These are phyloP conservation scores for Schizochytrium sp. DNA, from an alignment of 108 stramenopile genomes.

Conservation along the genomic window DNA sequence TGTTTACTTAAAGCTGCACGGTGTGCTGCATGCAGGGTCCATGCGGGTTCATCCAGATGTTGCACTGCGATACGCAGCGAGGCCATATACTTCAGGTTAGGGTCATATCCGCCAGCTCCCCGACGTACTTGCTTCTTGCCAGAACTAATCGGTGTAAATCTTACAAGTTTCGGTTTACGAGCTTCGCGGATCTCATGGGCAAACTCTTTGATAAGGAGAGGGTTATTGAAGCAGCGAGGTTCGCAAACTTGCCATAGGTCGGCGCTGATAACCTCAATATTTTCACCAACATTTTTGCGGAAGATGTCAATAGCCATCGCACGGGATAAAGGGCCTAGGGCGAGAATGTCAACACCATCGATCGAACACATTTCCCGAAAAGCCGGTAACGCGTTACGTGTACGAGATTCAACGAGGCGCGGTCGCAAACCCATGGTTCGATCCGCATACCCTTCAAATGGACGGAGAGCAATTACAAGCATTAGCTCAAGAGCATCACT, in stretches of 20 bases:
- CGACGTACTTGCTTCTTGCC: neutral
- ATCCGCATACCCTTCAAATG: constrained; percentile 20
- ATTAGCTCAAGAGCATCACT: constrained; percentile 8
- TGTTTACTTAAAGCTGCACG: constrained; percentile 28
- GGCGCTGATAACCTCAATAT: neutral
- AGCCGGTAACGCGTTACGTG: neutral
- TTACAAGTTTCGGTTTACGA: constrained; percentile 1
- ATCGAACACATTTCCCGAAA: constrained; percentile 3
- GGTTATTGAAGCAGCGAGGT: constrained; percentile 50
- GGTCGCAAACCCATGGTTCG: constrained; percentile 48
- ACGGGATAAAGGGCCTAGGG: constrained; percentile 31
- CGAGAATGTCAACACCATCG: neutral
- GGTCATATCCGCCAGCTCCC: neutral
- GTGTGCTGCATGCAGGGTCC: constrained; percentile 50
- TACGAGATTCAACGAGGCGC: constrained; percentile 19
- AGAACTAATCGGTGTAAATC: neutral
- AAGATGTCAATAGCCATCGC: constrained; percentile 10
- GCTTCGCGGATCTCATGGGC: constrained; percentile 43
- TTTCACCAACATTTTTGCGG: constrained; percentile 29
- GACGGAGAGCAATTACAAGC: neutral
- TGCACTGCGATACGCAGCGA: constrained; percentile 39
- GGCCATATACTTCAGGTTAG: neutral
- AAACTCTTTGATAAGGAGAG: constrained; percentile 54
- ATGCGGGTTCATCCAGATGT: constrained; percentile 50
- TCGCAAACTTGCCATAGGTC: constrained; percentile 55